phyloP scores from a whole-genome alignment of 371 early-diverging fungal species.

The Rhizopus delemar region DNA sequence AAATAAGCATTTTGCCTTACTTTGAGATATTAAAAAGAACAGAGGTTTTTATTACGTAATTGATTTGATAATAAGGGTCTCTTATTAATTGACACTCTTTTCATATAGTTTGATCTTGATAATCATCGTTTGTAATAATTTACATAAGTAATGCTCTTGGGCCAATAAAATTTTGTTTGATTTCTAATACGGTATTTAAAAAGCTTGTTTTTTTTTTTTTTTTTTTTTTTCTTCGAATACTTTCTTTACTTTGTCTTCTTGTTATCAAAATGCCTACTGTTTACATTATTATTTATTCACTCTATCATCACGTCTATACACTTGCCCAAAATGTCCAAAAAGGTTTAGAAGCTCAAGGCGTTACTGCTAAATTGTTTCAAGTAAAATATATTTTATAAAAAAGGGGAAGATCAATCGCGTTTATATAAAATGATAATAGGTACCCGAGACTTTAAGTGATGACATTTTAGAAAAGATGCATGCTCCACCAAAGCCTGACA shows the following conservation, averaged over 20 bases:
- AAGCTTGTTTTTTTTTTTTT: neutral
- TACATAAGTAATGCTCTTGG: neutral
- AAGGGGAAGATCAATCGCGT: neutral
- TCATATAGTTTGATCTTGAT: too few species aligned
- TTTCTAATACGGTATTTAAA: neutral
- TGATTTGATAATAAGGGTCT: too few species aligned
- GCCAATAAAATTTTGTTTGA: neutral
- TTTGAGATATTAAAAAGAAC: too few species aligned
- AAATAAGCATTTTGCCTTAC: too few species aligned
- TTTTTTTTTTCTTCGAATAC: neutral
- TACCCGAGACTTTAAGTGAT: slow-evolving; percentile 65
- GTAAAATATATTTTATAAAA: neutral
- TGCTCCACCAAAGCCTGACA: slow-evolving; percentile 58
- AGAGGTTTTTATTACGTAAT: too few species aligned
- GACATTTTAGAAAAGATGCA: slow-evolving; percentile 74
- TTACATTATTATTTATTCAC: slow-evolving; percentile 68
- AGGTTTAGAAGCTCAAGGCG: slow-evolving; percentile 56
- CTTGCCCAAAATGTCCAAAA: slow-evolving; percentile 65
- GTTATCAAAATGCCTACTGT: slow-evolving; percentile 37
- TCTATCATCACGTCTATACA: slow-evolving; percentile 75
- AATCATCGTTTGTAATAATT: neutral
- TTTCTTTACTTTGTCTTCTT: neutral
- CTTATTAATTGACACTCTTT: too few species aligned
- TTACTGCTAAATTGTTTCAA: slow-evolving; percentile 65
- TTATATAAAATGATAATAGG: slow-evolving; percentile 1